Conservation (phyloP, 441 rosid genomes). For the Omphalea diandra region DNA sequence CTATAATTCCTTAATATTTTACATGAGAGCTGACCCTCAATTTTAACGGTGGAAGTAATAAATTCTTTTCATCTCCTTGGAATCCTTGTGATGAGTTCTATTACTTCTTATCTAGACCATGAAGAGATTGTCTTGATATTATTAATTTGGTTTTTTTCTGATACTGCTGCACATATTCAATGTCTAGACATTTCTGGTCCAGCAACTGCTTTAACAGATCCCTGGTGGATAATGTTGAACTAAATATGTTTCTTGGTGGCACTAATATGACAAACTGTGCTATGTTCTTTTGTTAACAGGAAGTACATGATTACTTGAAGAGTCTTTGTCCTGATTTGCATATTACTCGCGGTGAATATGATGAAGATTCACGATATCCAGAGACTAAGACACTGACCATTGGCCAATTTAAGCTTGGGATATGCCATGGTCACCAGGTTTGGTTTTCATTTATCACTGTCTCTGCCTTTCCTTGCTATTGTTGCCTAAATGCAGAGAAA, state of each 20-base stretch:
- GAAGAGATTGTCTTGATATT: neutral
- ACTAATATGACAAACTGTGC: neutral
- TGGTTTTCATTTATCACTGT: constrained; percentile 11
- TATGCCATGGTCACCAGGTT: constrained; percentile 99
- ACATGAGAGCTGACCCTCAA: too few relatives aligned
- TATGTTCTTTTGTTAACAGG: constrained; percentile 43
- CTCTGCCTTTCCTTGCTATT: neutral
- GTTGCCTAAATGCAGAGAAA: neutral
- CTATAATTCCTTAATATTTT: too few relatives aligned
- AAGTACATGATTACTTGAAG: constrained; percentile 93
- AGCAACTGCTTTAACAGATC: neutral
- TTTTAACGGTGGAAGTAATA: neutral
- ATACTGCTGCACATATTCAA: neutral
- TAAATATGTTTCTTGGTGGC: neutral
- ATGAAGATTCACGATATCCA: constrained; percentile 80
- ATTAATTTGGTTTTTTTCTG: neutral
- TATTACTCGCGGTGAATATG: constrained; percentile 81
- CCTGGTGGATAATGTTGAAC: neutral
- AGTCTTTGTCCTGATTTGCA: constrained; percentile 92
- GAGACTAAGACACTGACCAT: constrained; percentile 85
- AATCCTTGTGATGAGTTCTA: neutral
- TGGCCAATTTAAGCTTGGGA: constrained; percentile 91
- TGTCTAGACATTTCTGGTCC: constrained; percentile 7
- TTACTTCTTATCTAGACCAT: neutral
- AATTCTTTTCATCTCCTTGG: neutral